Evolutionary conservation across 78 protist species (phyloP).

Genomic region (Speleostelium caveatum): DNA sequence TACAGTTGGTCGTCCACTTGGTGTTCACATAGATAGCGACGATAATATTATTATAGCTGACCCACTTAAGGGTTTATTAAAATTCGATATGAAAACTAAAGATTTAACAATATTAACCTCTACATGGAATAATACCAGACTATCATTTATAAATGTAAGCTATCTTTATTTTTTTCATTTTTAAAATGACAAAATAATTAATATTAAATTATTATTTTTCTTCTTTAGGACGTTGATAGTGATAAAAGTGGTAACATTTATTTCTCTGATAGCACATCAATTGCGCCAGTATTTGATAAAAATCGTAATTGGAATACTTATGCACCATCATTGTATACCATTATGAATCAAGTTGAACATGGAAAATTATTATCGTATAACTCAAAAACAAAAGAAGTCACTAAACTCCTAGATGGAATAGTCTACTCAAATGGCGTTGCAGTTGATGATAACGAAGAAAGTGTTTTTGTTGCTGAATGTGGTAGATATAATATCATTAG

Average conservation of each 20-base stretch:
- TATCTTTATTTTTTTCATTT: not conserved
- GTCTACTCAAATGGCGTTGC: conserved; percentile 32
- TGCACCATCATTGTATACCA: not conserved
- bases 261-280: not conserved
- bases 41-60: conserved; percentile 59
- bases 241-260: conserved; percentile 39
- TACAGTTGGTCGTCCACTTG: conserved; percentile 51
- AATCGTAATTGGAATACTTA: conserved; percentile 31
- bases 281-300: conserved; percentile 35
- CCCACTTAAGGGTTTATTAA: conserved; percentile 53
- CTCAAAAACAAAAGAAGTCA: conserved; percentile 29
- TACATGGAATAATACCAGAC: not conserved
- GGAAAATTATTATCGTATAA: conserved; percentile 30
- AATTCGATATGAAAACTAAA: not conserved
- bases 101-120: not conserved
- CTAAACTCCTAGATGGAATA: conserved; percentile 3
- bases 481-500: conserved; percentile 2
- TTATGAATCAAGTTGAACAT: too few species aligned
- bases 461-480: conserved; percentile 41
- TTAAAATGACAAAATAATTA: not conserved
- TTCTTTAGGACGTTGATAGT: conserved; percentile 6
- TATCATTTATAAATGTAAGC: conserved; percentile 40
- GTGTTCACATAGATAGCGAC: conserved; percentile 40
- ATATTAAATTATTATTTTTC: not conserved
- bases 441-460: conserved; percentile 27